These are phyloP conservation scores for Collybia sordida DNA, from an alignment of 768 basidiomycete species.

Conservation along the genomic window DNA sequence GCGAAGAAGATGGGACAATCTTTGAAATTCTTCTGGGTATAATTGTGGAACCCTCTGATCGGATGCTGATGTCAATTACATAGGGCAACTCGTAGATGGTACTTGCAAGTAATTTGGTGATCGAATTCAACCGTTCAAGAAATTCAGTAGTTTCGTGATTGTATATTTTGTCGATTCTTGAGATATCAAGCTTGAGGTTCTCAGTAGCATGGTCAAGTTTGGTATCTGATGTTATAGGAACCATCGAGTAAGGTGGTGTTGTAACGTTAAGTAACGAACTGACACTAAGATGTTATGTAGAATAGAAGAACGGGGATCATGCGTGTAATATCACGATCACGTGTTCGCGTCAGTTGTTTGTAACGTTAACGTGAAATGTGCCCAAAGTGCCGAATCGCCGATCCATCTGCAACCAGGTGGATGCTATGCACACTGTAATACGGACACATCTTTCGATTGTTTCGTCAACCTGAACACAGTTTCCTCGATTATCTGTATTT, in stretches of 20 bases:
- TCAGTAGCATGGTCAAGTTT: slow-evolving; percentile 27
- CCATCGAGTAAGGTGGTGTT: background rate
- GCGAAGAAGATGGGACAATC: slow-evolving; percentile 40
- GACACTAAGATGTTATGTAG: no score
- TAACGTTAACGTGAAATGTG: no score
- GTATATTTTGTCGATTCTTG: slow-evolving; percentile 24
- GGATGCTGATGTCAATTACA: slow-evolving; percentile 1
- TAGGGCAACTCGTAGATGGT: background rate
- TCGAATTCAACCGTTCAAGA: slow-evolving; percentile 40
- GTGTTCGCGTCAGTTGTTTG: no score
- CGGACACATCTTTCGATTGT: no score
- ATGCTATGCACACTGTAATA: no score
- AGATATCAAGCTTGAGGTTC: slow-evolving; percentile 27
- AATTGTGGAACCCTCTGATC: slow-evolving; percentile 38
- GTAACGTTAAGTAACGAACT: no score
- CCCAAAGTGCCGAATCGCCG: no score
- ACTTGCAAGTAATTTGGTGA: slow-evolving; percentile 42
- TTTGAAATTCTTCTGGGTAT: slow-evolving; percentile 34
- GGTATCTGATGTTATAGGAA: slow-evolving; percentile 13
- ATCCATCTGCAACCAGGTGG: no score
- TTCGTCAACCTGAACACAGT: no score
- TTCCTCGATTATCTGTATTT: no score
- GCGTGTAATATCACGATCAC: no score
- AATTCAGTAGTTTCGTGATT: slow-evolving; percentile 25
- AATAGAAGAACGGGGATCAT: no score